phyloP scores from a whole-genome alignment of 1,139 yeast genomes.

The Saccharomycopsis crataegensis region DNA sequence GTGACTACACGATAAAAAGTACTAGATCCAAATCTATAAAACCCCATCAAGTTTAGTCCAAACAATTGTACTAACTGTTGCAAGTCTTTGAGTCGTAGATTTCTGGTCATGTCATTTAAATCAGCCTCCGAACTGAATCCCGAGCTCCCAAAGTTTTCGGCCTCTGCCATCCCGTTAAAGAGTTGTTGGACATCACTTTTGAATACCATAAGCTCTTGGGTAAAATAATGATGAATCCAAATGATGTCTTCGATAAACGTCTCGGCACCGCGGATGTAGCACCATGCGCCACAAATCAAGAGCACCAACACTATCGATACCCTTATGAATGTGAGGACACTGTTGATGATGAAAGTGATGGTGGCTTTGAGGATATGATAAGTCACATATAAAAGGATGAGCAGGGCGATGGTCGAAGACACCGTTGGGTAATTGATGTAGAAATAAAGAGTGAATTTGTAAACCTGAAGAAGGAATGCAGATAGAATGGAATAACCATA shows the following conservation, averaged over 20 bases:
- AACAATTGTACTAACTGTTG: constrained; percentile 9
- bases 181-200: constrained; percentile 7
- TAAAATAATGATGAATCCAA: neutral
- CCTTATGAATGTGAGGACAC: constrained; percentile 6
- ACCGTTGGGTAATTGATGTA: constrained; percentile 13
- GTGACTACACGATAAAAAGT: neutral
- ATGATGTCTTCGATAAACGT: constrained; percentile 4
- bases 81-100: constrained; percentile 1
- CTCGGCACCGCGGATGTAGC: constrained; percentile 9
- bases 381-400: constrained; percentile 1
- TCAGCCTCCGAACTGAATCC: neutral
- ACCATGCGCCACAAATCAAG: constrained; percentile 7
- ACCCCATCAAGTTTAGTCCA: constrained; percentile 10
- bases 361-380: constrained; percentile 1
- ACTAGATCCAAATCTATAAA: constrained; percentile 4
- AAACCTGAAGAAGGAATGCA: constrained; percentile 5
- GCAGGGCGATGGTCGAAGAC: constrained; percentile 4
- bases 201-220: too few species aligned
- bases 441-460: constrained; percentile 6
- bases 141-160: neutral
- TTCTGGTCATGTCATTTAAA: neutral
- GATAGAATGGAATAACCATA: neutral
- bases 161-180: constrained; percentile 1
- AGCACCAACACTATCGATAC: neutral
- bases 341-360: neutral